Conservation (phyloP, 441 rosid species). For the Adansonia madagascariensis region DNA sequence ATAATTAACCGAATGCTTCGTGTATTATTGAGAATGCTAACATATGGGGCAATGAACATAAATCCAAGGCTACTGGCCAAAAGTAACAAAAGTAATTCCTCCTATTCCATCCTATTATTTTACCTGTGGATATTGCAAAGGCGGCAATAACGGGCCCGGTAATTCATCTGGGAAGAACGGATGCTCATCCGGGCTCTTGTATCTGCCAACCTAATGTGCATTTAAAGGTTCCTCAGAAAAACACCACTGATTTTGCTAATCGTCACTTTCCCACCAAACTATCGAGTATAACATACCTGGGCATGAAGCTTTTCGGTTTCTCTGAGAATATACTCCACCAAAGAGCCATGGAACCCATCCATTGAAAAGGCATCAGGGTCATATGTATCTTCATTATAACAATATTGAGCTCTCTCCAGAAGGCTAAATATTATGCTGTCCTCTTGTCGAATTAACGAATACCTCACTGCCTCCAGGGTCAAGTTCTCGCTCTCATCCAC, state of each 20-base stretch:
- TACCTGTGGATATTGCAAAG: constrained; percentile 81
- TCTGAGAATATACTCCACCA: constrained; percentile 79
- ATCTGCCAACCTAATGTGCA: constrained; percentile 72
- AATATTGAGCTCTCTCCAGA: constrained; percentile 82
- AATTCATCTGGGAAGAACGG: constrained; percentile 80
- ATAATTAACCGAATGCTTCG: background rate
- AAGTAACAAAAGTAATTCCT: background rate
- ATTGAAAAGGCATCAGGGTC: constrained; percentile 69
- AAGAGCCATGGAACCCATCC: constrained; percentile 84
- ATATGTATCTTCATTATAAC: constrained; percentile 81
- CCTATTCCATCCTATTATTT: background rate
- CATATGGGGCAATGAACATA: constrained; percentile 4
- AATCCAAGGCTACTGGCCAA: background rate
- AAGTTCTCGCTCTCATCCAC: constrained; percentile 80
- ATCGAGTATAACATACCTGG: constrained; percentile 45
- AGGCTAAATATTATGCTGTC: constrained; percentile 88
- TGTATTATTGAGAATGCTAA: background rate
- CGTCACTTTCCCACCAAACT: background rate
- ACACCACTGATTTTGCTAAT: background rate
- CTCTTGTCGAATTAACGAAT: constrained; percentile 81
- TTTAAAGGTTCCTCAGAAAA: constrained; percentile 31
- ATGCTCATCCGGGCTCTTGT: constrained; percentile 94
- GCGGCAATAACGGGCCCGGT: constrained; percentile 77
- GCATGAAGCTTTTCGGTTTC: constrained; percentile 91
- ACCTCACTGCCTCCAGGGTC: constrained; percentile 76